Evolutionary conservation across 768 basidiomycete genomes (phyloP), one percentile per base, ranked within the genome.

Genomic region (Lactifluus echinatus): DNA sequence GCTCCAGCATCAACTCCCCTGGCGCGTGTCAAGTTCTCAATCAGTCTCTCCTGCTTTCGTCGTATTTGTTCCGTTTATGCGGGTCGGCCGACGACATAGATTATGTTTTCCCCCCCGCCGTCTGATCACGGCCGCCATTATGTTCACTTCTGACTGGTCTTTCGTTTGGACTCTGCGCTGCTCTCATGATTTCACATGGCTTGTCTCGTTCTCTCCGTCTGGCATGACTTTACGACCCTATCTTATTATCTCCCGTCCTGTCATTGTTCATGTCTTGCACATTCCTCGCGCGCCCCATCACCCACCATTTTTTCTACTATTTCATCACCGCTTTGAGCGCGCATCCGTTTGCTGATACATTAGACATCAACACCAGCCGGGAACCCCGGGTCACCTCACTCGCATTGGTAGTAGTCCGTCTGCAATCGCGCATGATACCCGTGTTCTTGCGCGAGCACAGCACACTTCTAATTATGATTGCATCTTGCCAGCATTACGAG

Each of bases 181-280:
- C 82, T 83, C 79, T 81, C 78, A 75, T 70, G 75, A 68, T 64
- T 70, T 64, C 58, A 42, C 11, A 73, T 72, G 73, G 74, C 75
- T 74, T 73, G 76, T 80, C 79, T 76, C 76, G 76, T 77, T 76
- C 73, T 74, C 64, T 68, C 73, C 73, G 76, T 75, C 76, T 74
- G 60, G 63, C 63, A 63, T 56, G 61, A 62, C 63, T 31, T 62
- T 59, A 63, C 51, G 60, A 57, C 60, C 63, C 60, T 63, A 62
- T 62, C 17, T 63, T 63, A 62, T 62, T 62, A 50, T 62, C 45
- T 62, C 52, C 59, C 52, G 56, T 60, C 56, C 60, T 56, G 61
- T 60, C 45, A 57, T 57, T 63, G 73, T 70, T 66, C 74, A 69
- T 72, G 70, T 71, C 72, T 69, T 64, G 69, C 70, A 62, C 69